A percentile compares a stretch with the other conserved stretches of the same genome.
phyloP scores from a whole-genome alignment of 495 filamentous ascomycete genomes.

The Daldinia decipiens region DNA sequence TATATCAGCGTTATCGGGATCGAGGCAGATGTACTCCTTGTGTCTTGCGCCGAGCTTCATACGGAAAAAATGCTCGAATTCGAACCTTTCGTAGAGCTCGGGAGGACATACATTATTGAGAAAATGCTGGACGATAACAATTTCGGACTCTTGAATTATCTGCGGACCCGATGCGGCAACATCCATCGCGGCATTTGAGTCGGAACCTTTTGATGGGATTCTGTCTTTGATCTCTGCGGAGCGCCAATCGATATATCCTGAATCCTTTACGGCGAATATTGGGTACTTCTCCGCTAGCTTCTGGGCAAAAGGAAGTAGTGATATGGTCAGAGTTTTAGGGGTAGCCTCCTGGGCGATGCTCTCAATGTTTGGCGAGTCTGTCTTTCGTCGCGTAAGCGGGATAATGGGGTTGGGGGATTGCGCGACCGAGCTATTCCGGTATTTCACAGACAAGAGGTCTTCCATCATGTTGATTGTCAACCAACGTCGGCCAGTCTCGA shows the following conservation, averaged over 20 bases:
- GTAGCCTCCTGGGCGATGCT: conserved; percentile 20
- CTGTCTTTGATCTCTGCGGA: conserved; percentile 40
- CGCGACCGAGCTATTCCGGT: conserved; percentile 11
- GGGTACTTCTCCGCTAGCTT: conserved; percentile 53
- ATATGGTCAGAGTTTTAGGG: conserved; percentile 36
- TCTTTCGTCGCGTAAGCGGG: conserved; percentile 30
- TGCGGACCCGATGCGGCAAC: conserved; percentile 16
- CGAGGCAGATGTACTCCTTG: conserved; percentile 44
- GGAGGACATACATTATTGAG: conserved; percentile 50
- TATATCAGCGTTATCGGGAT: conserved; percentile 45
- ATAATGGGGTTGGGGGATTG: conserved; percentile 3
- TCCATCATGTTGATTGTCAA: conserved; percentile 41
- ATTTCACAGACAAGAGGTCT: conserved; percentile 43
- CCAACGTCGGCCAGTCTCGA: conserved; percentile 49
- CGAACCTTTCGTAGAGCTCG: conserved; percentile 49
- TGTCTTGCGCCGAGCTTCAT: conserved; percentile 46
- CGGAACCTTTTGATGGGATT: conserved; percentile 29
- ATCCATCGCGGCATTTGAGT: conserved; percentile 6
- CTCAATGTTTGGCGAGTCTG: conserved; percentile 14
- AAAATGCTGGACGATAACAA: conserved; percentile 51
- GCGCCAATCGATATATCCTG: conserved; percentile 41
- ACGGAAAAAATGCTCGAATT: conserved; percentile 53
- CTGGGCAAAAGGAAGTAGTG: conserved; percentile 49
- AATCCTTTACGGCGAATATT: conserved; percentile 49
- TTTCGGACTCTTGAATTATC: conserved; percentile 52